These are phyloP conservation scores for Monilinia laxa DNA, from an alignment of 2,329 filamentous ascomycete species.

Conservation along the genomic window DNA sequence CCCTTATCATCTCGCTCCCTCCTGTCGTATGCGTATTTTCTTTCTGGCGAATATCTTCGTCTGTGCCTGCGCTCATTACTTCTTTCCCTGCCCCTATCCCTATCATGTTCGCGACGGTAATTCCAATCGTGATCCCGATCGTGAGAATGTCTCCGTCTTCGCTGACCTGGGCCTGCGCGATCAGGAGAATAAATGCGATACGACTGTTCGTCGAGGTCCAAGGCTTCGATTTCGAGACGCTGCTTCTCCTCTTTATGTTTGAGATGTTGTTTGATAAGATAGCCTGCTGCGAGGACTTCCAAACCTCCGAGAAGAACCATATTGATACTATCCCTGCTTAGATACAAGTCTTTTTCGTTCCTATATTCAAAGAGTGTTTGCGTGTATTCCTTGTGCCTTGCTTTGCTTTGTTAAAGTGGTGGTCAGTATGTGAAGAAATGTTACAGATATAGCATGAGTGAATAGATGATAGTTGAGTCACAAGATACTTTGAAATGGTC, in stretches of 20 bases:
- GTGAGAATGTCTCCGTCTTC: constrained; percentile 19
- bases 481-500: background rate
- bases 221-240: constrained; percentile 35
- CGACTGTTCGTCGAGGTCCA: constrained; percentile 26
- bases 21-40: constrained; percentile 7
- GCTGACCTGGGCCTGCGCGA: constrained; percentile 14
- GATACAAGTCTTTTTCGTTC: background rate
- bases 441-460: background rate
- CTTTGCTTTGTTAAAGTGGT: background rate
- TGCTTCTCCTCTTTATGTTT: constrained; percentile 41
- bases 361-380: background rate
- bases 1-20: constrained; percentile 17
- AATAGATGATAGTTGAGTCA: constrained; percentile 1
- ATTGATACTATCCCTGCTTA: constrained; percentile 4
- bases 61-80: constrained; percentile 18
- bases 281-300: constrained; percentile 38
- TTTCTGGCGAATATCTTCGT: constrained; percentile 13
- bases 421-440: constrained; percentile 3
- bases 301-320: constrained; percentile 52
- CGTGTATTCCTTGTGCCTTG: background rate
- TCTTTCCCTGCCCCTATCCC: background rate
- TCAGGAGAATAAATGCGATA: constrained; percentile 25
- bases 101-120: background rate
- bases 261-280: constrained; percentile 37
- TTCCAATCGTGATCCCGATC: background rate